Conservation (phyloP, 768 basidiomycete species). For the Mycena polygramma region DNA sequence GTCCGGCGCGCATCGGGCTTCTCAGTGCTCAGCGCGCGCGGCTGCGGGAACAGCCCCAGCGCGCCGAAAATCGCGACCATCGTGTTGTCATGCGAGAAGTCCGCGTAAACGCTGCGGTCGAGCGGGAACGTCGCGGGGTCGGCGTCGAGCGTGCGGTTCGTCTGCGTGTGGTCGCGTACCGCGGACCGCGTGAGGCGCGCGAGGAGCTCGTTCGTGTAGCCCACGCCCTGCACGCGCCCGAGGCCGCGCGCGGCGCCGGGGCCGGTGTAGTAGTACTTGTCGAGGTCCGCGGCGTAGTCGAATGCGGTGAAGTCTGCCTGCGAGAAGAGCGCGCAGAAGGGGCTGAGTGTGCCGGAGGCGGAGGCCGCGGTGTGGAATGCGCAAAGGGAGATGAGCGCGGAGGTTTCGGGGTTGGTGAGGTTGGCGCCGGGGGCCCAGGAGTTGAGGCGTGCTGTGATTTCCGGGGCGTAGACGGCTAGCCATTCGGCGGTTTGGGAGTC, state of each 20-base stretch:
- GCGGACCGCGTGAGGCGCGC: conserved; percentile 78
- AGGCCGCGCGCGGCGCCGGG: conserved; percentile 82
- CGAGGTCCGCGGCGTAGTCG: conserved; percentile 80
- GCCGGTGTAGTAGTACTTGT: conserved; percentile 85
- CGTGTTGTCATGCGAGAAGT: conserved; percentile 90
- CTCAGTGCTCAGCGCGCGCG: conserved; percentile 39
- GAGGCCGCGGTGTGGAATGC: conserved; percentile 78
- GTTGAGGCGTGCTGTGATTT: conserved; percentile 73
- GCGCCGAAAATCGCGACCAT: conserved; percentile 84
- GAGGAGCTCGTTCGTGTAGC: conserved; percentile 91
- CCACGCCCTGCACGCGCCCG: conserved; percentile 86
- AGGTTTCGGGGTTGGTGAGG: conserved; percentile 66
- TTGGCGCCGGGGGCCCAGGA: conserved; percentile 71
- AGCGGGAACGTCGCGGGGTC: conserved; percentile 80
- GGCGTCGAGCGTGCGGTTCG: conserved; percentile 78
- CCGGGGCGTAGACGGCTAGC: conserved; percentile 66
- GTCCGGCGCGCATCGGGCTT: conserved; percentile 50
- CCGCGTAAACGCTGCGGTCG: conserved; percentile 73
- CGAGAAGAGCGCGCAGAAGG: conserved; percentile 82
- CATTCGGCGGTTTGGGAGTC: conserved; percentile 63
- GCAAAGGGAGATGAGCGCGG: conserved; percentile 78
- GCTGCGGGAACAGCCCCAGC: conserved; percentile 66
- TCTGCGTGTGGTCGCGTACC: conserved; percentile 79
- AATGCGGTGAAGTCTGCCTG: conserved; percentile 72
- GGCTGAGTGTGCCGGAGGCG: conserved; percentile 53